Evolutionary conservation across 108 stramenopile genomes (phyloP).

Genomic region (Aurantiochytrium sp.): DNA sequence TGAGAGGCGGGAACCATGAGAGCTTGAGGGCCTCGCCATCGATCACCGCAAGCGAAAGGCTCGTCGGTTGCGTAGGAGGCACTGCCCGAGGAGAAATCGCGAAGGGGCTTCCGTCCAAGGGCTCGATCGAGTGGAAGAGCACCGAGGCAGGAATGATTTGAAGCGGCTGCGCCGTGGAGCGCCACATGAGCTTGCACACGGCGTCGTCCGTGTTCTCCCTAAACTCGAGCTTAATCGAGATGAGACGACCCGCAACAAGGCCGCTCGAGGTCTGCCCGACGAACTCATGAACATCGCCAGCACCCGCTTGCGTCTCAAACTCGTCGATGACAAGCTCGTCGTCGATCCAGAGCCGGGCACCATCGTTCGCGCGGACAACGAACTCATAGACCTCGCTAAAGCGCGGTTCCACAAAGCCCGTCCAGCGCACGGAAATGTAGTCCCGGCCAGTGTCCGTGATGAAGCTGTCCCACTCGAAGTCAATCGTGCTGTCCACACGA

Average conservation of each 20-base stretch:
- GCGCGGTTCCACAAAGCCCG: slow-evolving; percentile 62
- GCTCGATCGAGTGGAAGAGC: slow-evolving; percentile 55
- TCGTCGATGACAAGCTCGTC: slow-evolving; percentile 65
- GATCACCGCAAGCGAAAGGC: slow-evolving; percentile 47
- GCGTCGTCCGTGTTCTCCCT: slow-evolving; percentile 69
- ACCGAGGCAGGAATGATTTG: slow-evolving; percentile 56
- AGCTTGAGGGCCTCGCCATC: slow-evolving; percentile 55
- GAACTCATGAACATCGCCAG: slow-evolving; percentile 57
- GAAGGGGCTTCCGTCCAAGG: slow-evolving; percentile 71
- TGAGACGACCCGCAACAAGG: slow-evolving; percentile 53
- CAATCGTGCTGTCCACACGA: slow-evolving; percentile 59
- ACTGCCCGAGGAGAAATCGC: slow-evolving; percentile 56
- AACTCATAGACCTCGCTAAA: slow-evolving; percentile 67
- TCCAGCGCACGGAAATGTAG: slow-evolving; percentile 71
- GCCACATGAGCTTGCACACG: slow-evolving; percentile 59
- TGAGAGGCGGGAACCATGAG: slow-evolving; percentile 53
- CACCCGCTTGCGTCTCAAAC: slow-evolving; percentile 51
- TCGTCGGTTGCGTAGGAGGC: slow-evolving; percentile 53
- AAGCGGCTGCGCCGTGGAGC: slow-evolving; percentile 51
- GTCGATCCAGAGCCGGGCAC: slow-evolving; percentile 65
- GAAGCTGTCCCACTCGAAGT: slow-evolving; percentile 65
- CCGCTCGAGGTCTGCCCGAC: slow-evolving; percentile 33
- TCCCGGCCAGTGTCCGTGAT: slow-evolving; percentile 60
- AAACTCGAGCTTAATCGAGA: slow-evolving; percentile 72
- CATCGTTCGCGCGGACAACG: slow-evolving; percentile 63